These are phyloP conservation scores for Neurospora crassa DNA, from an alignment of 2,329 filamentous ascomycete species.

Conservation along the genomic window DNA sequence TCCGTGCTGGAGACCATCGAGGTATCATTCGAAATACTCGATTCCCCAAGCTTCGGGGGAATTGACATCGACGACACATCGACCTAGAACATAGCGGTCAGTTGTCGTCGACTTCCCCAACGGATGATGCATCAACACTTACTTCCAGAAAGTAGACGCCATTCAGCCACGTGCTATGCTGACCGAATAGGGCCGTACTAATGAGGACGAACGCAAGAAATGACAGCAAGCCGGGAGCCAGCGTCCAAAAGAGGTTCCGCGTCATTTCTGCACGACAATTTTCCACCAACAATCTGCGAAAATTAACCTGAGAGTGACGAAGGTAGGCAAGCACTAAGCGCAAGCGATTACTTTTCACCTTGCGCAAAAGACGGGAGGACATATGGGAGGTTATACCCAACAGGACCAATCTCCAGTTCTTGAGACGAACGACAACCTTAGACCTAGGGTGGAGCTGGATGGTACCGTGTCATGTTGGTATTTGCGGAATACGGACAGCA, in stretches of 20 bases:
- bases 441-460: background rate
- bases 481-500: background rate
- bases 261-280: conserved; percentile 9
- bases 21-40: conserved; percentile 24
- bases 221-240: conserved; percentile 9
- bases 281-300: background rate
- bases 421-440: background rate
- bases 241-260: background rate
- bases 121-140: background rate
- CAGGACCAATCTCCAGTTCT: background rate
- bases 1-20: conserved; percentile 23
- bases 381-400: background rate
- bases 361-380: background rate
- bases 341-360: background rate
- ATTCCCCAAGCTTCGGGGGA: conserved; percentile 22
- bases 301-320: background rate
- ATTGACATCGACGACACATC: conserved; percentile 21
- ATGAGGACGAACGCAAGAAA: conserved; percentile 7
- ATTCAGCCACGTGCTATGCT: conserved; percentile 13
- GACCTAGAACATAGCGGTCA: conserved; percentile 16
- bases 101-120: background rate
- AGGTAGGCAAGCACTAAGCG: background rate
- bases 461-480: background rate
- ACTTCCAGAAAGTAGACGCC: conserved; percentile 26
- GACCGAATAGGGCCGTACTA: conserved; percentile 12